Conservation (phyloP, 2,329 filamentous ascomycete species). For the Ophiocordyceps camponoti-floridani region DNA sequence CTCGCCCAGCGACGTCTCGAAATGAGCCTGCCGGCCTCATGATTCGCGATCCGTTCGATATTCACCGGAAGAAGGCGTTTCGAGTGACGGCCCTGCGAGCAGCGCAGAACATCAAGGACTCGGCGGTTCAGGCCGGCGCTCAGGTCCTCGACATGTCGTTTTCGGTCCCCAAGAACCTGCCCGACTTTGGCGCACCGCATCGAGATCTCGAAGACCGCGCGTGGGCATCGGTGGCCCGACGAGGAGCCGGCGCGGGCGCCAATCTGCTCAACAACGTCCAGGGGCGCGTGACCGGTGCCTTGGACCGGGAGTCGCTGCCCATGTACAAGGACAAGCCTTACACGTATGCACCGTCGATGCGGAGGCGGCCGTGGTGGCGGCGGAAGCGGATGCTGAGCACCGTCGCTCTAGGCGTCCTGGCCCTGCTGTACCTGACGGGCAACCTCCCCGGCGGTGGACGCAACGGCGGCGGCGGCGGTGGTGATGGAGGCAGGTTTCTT, state of each 20-base stretch:
- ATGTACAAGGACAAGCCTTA: conserved; percentile 99
- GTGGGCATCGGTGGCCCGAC: conserved; percentile 34
- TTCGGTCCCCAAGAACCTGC: conserved; percentile 49
- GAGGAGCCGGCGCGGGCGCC: conserved; percentile 14
- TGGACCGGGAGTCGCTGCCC: conserved; percentile 46
- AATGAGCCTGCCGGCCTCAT: conserved; percentile 14
- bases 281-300: conserved; percentile 44
- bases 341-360: conserved; percentile 41
- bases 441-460: conserved; percentile 20
- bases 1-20: conserved; percentile 3
- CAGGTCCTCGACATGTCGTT: conserved; percentile 44
- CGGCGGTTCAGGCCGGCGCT: conserved; percentile 29
- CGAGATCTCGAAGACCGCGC: conserved; percentile 46
- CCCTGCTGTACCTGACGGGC: conserved; percentile 54
- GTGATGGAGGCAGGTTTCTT: conserved; percentile 22
- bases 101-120: conserved; percentile 23
- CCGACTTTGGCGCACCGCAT: conserved; percentile 47
- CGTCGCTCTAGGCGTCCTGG: conserved; percentile 33
- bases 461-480: conserved; percentile 8
- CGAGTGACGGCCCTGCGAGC: conserved; percentile 27
- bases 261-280: conserved; percentile 34
- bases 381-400: conserved; percentile 41
- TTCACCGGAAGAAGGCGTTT: conserved; percentile 26
- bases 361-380: conserved; percentile 40
- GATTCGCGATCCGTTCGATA: conserved; percentile 27